Percentiles rank a stretch among this genome's conserved stretches.
Evolutionary conservation across 202 grass and related monocot genomes (phyloP).

Genomic region (Zizania palustris): DNA sequence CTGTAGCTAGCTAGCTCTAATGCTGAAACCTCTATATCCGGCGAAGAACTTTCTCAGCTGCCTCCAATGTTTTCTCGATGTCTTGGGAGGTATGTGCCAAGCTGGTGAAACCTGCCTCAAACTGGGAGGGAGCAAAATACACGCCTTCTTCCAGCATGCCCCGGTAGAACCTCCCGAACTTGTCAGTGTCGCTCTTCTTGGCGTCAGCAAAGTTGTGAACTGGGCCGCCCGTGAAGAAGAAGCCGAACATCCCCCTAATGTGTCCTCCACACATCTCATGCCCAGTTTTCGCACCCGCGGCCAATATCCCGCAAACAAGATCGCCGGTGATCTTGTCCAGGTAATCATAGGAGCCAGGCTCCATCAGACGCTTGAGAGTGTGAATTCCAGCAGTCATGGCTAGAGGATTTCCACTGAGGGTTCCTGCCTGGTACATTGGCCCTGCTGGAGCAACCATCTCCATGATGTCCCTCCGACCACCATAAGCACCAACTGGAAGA

Average conservation of each 20-base stretch:
- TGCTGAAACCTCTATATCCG: constrained; percentile 51
- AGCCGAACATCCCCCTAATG: constrained; percentile 91
- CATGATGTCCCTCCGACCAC: constrained; percentile 96
- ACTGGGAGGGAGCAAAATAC: constrained; percentile 91
- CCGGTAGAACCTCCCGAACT: constrained; percentile 86
- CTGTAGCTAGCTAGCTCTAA: background rate
- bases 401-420: constrained; percentile 94
- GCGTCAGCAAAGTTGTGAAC: constrained; percentile 86
- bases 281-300: constrained; percentile 65
- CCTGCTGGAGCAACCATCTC: constrained; percentile 93
- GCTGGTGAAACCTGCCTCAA: constrained; percentile 96
- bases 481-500: constrained; percentile 94
- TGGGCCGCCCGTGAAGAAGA: constrained; percentile 77
- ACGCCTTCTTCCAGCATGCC: constrained; percentile 98
- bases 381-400: constrained; percentile 99
- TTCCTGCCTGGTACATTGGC: constrained; percentile 98
- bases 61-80: constrained; percentile 72
- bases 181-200: constrained; percentile 85
- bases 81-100: constrained; percentile 81
- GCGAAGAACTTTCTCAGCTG: constrained; percentile 82
- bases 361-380: constrained; percentile 73
- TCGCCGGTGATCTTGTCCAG: constrained; percentile 87
- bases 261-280: constrained; percentile 94
- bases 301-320: constrained; percentile 73
- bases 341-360: constrained; percentile 75